Evolutionary conservation across 108 stramenopile species (phyloP).

Genomic region (Fragilaria crotonensis): DNA sequence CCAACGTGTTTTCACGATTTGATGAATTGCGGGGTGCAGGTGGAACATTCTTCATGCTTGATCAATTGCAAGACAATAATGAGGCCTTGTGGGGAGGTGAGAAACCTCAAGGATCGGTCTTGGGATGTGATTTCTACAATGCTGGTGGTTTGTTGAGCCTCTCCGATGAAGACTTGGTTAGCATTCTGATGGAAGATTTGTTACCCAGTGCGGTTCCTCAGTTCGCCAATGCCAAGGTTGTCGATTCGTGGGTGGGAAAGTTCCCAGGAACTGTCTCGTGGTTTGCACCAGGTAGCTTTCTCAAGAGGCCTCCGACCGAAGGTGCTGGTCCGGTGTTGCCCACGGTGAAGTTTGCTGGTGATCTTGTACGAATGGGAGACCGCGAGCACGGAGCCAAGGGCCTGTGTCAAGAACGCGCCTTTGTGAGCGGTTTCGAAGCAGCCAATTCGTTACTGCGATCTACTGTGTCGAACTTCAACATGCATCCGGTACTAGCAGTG

Average conservation of each 20-base stretch:
- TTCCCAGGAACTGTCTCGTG: slow-evolving; percentile 79
- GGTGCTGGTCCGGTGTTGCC: slow-evolving; percentile 51
- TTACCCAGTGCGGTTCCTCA: slow-evolving; percentile 68
- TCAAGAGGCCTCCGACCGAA: slow-evolving; percentile 69
- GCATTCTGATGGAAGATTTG: slow-evolving; percentile 69
- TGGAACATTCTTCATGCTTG: slow-evolving; percentile 92
- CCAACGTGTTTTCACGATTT: slow-evolving; percentile 91
- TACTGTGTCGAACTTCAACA: slow-evolving; percentile 16
- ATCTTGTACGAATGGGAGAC: slow-evolving; percentile 91
- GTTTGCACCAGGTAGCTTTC: slow-evolving; percentile 84
- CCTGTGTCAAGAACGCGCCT: slow-evolving; percentile 89
- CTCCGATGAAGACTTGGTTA: slow-evolving; percentile 74
- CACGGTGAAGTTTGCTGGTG: slow-evolving; percentile 83
- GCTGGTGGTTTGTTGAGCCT: slow-evolving; percentile 74
- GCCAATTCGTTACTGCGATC: slow-evolving; percentile 61
- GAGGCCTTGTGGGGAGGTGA: slow-evolving; percentile 64
- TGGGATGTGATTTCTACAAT: slow-evolving; percentile 91
- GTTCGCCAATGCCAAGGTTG: slow-evolving; percentile 70
- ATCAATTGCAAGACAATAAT: slow-evolving; percentile 75
- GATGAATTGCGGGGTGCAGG: slow-evolving; percentile 79
- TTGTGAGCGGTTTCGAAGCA: slow-evolving; percentile 83
- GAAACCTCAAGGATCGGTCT: slow-evolving; percentile 54
- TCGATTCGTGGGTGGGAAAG: slow-evolving; percentile 86
- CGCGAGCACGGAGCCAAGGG: slow-evolving; percentile 91
- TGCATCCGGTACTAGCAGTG: slow-evolving; percentile 66